Base-by-base conservation (phyloP, 768 basidiomycete genomes). In the Leccinum aurantiacum region DNA sequence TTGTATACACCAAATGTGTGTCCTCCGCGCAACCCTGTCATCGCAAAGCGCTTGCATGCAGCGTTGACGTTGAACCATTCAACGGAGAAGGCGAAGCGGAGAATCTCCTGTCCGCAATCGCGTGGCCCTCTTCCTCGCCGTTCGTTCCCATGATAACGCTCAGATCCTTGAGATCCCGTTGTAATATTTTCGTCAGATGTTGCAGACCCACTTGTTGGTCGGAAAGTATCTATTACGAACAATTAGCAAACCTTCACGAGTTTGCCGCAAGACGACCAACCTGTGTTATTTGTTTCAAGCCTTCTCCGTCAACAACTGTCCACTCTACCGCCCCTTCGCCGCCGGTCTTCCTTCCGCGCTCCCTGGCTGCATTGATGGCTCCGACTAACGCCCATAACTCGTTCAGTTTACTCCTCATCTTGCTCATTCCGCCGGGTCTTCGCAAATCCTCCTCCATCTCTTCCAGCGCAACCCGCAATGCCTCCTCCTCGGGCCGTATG, bases 271-370 rank as follows among this genome's bases (percentile, higher is more conserved):
- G 38, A 49, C 8, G 51, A 69, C 79, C 17, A 59, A 90, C 90
- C 81, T 89, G 86, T 4, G 86, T 78, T 57, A 95, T 85, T 71
- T 90, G 86, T 51, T 84, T 78, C 57, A 95, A 74, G 1, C 92
- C 92, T 2, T 92, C 90, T 67, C 91, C 90, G 69, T 95, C 93
- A 3, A 90, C 89, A n/a, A 93, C 90, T 0, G 85, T 82, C 91
- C 91, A 93, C 65, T 87, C 89, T 8, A 81, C 79, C 15, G 54
- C 58, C 1, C 78, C 79, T 15, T 79, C 80, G 13, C 68, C 66
- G 31, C 72, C 75, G 22, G 68, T 73, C 61, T 80, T 79, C 60
- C 77, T 72, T 51, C 78, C 80, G 46, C 79, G 73, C 66, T 88
- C 85, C 65, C 80, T 75, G 27, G 84, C 80, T 8, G 81, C 82